A percentile compares a stretch with the other conserved stretches of the same genome.
These are phyloP conservation scores for Ceratocystis huliohia DNA, from an alignment of 2,329 filamentous ascomycete species.

Conservation along the genomic window DNA sequence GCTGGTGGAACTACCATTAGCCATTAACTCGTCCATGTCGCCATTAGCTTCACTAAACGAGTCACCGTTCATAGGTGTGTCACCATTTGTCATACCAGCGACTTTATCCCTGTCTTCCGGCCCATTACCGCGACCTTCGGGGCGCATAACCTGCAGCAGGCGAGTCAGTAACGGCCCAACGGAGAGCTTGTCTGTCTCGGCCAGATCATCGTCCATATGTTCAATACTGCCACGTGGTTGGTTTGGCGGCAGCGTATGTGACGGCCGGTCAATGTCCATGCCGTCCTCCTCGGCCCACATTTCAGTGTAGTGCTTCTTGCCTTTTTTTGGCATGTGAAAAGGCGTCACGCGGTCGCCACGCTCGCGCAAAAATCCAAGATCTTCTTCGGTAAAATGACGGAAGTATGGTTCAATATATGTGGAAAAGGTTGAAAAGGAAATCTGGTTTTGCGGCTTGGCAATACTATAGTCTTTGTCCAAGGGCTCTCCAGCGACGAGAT, in stretches of 20 bases:
- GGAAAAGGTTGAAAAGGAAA: conserved; percentile 86
- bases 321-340: conserved; percentile 75
- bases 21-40: conserved; percentile 24
- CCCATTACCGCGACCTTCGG: conserved; percentile 49
- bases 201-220: conserved; percentile 71
- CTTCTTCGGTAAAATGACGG: conserved; percentile 78
- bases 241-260: conserved; percentile 61
- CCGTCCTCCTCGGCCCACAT: conserved; percentile 93
- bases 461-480: conserved; percentile 94
- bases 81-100: conserved; percentile 33
- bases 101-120: conserved; percentile 42
- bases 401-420: conserved; percentile 88
- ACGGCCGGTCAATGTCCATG: conserved; percentile 56
- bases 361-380: conserved; percentile 84
- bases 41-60: conserved; percentile 30
- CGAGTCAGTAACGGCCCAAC: conserved; percentile 76
- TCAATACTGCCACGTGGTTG: conserved; percentile 77
- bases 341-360: conserved; percentile 71
- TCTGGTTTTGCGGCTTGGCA: conserved; percentile 85
- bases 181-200: conserved; percentile 79
- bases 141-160: conserved; percentile 66
- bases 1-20: background rate
- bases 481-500: conserved; percentile 76
- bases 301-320: conserved; percentile 75
- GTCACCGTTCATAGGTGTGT: conserved; percentile 18